Evolutionary conservation across 2,329 filamentous ascomycete genomes (phyloP), one percentile per base, ranked within the genome.

Genomic region (Podosphaera aphanis): DNA sequence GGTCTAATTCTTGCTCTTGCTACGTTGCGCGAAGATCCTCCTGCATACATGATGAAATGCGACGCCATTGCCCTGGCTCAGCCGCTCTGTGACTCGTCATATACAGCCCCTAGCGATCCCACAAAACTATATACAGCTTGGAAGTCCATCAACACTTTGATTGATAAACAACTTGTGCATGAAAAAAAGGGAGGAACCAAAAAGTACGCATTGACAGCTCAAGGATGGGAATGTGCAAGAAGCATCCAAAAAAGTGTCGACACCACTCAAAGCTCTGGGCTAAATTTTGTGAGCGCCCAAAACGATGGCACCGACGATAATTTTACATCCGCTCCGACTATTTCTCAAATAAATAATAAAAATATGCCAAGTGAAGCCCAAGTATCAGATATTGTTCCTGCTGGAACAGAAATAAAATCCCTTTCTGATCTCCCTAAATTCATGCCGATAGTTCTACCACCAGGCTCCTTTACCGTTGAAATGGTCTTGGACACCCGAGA

Each of bases 121-220:
- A 76, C 68, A 10, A 79, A 76, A 47, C 81, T 73, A 54, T 82
- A 83, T 53, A 88, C 82, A 0, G 83, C 83, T 0, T 90, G 82
- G 82, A 79, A 73, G 55, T 84, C 81, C 1, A 85, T 88, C 70
- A 83, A 82, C 57, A 83, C 78, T 0, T 62, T 90, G 27, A 53
- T 77, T 4, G 67, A 74, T 46, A 84, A 86, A 56, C 79, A 84
- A 47, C 63, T 86, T 2, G 79, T 86, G 0, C 77, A 75, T 47
- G 77, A 81, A 41, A 47, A 38, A 52, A 74, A 73, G 45, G 78
- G 80, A 0, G 68, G 78, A 15, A 81, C 80, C 0, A 71, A 74
- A 49, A 73, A 70, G 51, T 90, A 85, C 56, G 66, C 68, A 1
- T 62, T 90, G 31, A 83, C 81, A 0, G 80, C 86, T 27, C 78